Evolutionary conservation across 1,139 yeast species (phyloP).

Genomic region (Scheffersomyces lignicola): DNA sequence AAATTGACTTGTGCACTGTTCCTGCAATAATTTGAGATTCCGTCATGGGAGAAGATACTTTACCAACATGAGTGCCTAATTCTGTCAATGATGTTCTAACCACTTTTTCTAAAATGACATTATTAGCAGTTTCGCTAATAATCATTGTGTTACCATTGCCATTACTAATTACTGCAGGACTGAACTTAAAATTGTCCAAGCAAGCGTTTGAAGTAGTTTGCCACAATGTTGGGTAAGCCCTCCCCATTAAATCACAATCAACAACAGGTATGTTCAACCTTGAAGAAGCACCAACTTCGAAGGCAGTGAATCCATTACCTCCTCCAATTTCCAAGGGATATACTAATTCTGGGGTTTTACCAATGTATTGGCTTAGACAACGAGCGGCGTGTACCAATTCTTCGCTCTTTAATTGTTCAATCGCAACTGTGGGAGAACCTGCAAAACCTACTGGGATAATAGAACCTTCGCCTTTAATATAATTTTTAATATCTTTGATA

Average conservation of each 20-base stretch:
- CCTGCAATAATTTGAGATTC: conserved; percentile 15
- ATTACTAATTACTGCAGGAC: conserved; percentile 40
- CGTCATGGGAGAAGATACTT: conserved; percentile 34
- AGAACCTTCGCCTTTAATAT: conserved; percentile 24
- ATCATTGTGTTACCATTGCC: conserved; percentile 45
- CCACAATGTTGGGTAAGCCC: conserved; percentile 42
- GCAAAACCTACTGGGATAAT: conserved; percentile 41
- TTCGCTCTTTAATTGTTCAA: conserved; percentile 40
- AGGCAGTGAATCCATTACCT: conserved; percentile 41
- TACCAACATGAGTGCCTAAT: conserved; percentile 40
- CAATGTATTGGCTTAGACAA: conserved; percentile 23
- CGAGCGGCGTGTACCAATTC: conserved; percentile 33
- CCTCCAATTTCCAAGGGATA: conserved; percentile 46
- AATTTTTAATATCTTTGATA: conserved; percentile 22
- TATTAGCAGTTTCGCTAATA: conserved; percentile 32
- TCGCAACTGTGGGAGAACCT: conserved; percentile 48
- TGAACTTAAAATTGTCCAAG: conserved; percentile 17
- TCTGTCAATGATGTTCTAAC: conserved; percentile 42
- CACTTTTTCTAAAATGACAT: conserved; percentile 33
- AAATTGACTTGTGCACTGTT: conserved; percentile 33
- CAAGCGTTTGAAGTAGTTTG: conserved; percentile 35
- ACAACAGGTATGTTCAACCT: conserved; percentile 32
- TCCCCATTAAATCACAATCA: conserved; percentile 47
- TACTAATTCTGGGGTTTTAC: conserved; percentile 24
- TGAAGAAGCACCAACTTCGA: conserved; percentile 14